Conservation (phyloP, 2,329 filamentous ascomycete species). For the Arthrobotrys conoides region DNA sequence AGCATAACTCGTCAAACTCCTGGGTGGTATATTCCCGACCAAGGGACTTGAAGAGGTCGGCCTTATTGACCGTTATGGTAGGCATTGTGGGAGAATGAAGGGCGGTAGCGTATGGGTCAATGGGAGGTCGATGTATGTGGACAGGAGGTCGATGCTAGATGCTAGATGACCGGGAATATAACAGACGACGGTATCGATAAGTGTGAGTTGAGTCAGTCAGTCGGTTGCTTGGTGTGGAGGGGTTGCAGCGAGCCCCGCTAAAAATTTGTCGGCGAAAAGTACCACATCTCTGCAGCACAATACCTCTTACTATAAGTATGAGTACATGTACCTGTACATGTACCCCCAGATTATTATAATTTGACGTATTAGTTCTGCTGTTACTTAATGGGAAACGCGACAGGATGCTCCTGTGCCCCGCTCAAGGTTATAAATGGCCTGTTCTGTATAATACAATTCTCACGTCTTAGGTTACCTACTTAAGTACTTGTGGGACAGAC, state of each 20-base stretch:
- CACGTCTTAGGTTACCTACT: too few relatives aligned
- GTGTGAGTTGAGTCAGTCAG: conserved; percentile 16
- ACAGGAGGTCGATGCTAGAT: background rate
- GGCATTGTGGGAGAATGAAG: conserved; percentile 78
- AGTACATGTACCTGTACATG: background rate
- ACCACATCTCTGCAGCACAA: background rate
- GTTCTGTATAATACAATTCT: too few relatives aligned
- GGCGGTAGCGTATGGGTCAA: background rate
- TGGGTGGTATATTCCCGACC: conserved; percentile 92
- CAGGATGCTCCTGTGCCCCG: background rate
- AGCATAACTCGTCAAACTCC: conserved; percentile 97
- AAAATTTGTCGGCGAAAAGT: conserved; percentile 29
- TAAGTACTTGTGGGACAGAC: too few relatives aligned
- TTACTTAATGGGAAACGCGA: conserved; percentile 30
- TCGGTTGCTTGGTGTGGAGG: conserved; percentile 40
- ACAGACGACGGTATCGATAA: conserved; percentile 12
- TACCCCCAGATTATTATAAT: conserved; percentile 4
- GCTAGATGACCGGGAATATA: background rate
- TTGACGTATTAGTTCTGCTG: conserved; percentile 10
- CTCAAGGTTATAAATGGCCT: too few relatives aligned
- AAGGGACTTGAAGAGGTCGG: conserved; percentile 91
- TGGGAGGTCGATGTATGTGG: background rate
- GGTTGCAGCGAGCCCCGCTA: conserved; percentile 51
- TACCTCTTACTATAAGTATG: too few relatives aligned
- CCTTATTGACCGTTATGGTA: conserved; percentile 97